These are phyloP conservation scores for Phytopythium oedochilum DNA, from an alignment of 352 stramenopile genomes.

Conservation along the genomic window DNA sequence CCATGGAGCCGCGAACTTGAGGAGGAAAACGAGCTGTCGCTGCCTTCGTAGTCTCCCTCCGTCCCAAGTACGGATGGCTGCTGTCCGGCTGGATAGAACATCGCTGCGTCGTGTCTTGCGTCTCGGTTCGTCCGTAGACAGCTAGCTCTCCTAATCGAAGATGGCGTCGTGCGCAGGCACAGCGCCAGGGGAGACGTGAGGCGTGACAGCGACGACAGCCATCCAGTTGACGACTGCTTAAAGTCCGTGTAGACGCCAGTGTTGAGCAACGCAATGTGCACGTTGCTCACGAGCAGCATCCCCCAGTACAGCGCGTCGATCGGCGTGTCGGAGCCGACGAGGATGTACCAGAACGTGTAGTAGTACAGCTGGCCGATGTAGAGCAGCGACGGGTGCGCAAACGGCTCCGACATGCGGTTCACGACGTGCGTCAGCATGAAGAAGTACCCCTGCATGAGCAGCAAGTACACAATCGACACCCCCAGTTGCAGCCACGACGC, in stretches of 20 bases:
- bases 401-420: conserved; percentile 79
- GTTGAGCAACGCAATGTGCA: conserved; percentile 86
- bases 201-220: conserved; percentile 35
- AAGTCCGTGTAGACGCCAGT: conserved; percentile 85
- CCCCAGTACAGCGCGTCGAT: conserved; percentile 81
- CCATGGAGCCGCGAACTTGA: neutral
- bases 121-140: neutral
- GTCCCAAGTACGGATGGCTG: too few species aligned
- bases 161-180: conserved; percentile 38
- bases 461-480: conserved; percentile 69
- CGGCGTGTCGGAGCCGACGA: conserved; percentile 73
- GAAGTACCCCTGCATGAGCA: conserved; percentile 84
- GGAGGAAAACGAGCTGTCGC: neutral
- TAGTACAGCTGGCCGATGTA: conserved; percentile 86
- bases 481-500: conserved; percentile 67
- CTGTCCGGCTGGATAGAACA: neutral
- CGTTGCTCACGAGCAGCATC: conserved; percentile 81
- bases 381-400: conserved; percentile 74
- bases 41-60: neutral
- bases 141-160: neutral
- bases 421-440: conserved; percentile 79
- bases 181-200: conserved; percentile 51
- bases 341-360: conserved; percentile 87
- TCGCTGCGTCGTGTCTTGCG: neutral
- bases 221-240: conserved; percentile 51